Evolutionary conservation across 2,329 filamentous ascomycete genomes (phyloP), one percentile per base, ranked within the genome.

Genomic region (Periglandula ipomoeae): DNA sequence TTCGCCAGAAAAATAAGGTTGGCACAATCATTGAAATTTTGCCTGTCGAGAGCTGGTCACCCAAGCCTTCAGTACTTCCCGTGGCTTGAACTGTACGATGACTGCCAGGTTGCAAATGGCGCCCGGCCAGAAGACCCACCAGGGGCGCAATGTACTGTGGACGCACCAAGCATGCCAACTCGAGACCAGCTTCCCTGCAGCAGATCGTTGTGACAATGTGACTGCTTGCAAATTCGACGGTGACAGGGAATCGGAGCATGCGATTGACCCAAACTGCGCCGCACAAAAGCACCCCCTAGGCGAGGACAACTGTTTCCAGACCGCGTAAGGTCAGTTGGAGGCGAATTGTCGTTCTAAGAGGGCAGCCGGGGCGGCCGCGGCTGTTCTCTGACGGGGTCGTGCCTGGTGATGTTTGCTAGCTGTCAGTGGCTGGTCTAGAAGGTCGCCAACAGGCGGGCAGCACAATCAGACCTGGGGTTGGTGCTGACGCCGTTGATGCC

Each of bases 31-130:
- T 27, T 9, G 22, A n/a, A 24, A 17, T 19, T 30, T n/a, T n/a
- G n/a, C n/a, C n/a, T n/a, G n/a, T n/a, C n/a, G n/a, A n/a, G n/a
- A n/a, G n/a, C n/a, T 30, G 27, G 27, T 11, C 17, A 9, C 19
- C n/a, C 4, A 23, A 23, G 19, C 37, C 37, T 39, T 39, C 37
- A 22, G 37, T 20, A 19, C 37, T 39, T 38, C 30, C 38, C 39
- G 23, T 24, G 39, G 39, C 24, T 42, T n/a, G n/a, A n/a, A n/a
- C n/a, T 17, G 26, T 9, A 32, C 22, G 23, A 39, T 46, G 51
- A 47, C 42, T 46, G 49, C 49, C 50, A 48, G 48, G 50, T 48
- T 48, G 38, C 50, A 52, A 49, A 46, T 47, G 54, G 55, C 50
- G 52, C 43, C 50, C 30, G 30, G 43, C 20, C 44, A 45, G 55